Base-by-base conservation (phyloP, 2,329 filamentous ascomycete species). In the Paracamarosporium sp. region DNA sequence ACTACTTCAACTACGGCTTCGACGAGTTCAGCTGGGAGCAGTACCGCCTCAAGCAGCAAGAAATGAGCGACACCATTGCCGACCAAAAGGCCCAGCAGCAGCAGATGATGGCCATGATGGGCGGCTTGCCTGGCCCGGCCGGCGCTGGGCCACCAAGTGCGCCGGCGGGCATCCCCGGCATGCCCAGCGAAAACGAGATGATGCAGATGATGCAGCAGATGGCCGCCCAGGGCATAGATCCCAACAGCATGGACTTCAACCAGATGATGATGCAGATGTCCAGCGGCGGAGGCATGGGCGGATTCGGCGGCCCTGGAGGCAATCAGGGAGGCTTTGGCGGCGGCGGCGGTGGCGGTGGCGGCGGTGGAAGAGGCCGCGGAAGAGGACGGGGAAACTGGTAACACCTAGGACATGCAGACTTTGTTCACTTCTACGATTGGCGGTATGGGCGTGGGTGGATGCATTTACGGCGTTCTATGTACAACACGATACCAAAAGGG, bases 1-100 rank as follows among this genome's bases (percentile, higher is more conserved):
- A 99, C 76, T 98, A 96, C 80, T 98, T 98, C 86, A 98, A 98
- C 81, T 98, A 98, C 78, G 94, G 94, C 57, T 98, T 98, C 73
- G 94, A 98, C 79, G 94, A 98, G 78, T 98, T 97, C 78, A 97
- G 93, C 1, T 99, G 95, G 95, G 91, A 93, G 5, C 86, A 93
- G 53, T 99, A 99, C 76, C 93, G 93, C 30, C 83, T 92, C 58
- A 96, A 96, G 72, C 95, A 98, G 76, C 88, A 95, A 64, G 83
- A 82, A 24, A 83, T 97, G 69, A 86, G 90, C 17, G 87, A 87
- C 64, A 91, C 94, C 66, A 92, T 92, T 65, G 86, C 86, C 56
- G 87, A 90, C 46, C 93, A 96, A 79, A 97, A 94, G 81, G 91
- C 82, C 52, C 82, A 87, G 61, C 80, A 85, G 70, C 83, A 83